phyloP scores from a whole-genome alignment of 2,329 filamentous ascomycete genomes.

The Neopestalotiopsis clavispora region DNA sequence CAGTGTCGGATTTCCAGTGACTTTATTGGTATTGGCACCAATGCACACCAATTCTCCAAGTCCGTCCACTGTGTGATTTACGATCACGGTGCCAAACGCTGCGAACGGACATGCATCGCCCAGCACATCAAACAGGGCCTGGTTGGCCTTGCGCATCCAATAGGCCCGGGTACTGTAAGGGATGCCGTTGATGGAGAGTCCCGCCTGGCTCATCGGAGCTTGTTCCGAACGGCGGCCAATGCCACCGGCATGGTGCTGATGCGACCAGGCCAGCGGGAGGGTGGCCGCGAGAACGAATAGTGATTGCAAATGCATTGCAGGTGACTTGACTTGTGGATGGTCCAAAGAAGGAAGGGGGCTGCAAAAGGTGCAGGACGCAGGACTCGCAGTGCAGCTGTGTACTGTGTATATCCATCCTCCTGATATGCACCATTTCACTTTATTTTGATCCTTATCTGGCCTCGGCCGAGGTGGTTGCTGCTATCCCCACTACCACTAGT shows the following conservation, averaged over 20 bases:
- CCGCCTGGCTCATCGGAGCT: constrained; percentile 6
- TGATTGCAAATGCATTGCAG: neutral
- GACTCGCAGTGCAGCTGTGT: neutral
- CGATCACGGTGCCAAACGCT: constrained; percentile 58
- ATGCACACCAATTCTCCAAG: constrained; percentile 54
- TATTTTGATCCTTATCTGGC: neutral
- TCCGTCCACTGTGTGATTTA: constrained; percentile 54
- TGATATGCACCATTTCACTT: neutral
- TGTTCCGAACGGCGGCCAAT: constrained; percentile 18
- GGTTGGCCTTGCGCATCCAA: constrained; percentile 58
- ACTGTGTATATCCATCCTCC: neutral
- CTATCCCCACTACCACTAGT: neutral
- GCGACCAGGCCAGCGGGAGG: neutral
- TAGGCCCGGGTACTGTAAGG: constrained; percentile 45
- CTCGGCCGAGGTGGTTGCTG: constrained; percentile 8
- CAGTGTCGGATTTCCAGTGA: constrained; percentile 55
- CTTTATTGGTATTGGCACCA: constrained; percentile 50
- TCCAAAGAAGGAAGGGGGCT: neutral
- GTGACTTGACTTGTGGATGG: neutral
- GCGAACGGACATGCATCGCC: constrained; percentile 56
- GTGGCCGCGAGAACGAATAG: neutral
- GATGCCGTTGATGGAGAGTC: constrained; percentile 22
- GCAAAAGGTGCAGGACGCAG: constrained; percentile 4
- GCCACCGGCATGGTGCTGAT: constrained; percentile 10
- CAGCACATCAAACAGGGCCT: constrained; percentile 38